Evolutionary conservation across 768 basidiomycete species (phyloP), one percentile per base, ranked within the genome.

Genomic region (Lactarius hatsudake): DNA sequence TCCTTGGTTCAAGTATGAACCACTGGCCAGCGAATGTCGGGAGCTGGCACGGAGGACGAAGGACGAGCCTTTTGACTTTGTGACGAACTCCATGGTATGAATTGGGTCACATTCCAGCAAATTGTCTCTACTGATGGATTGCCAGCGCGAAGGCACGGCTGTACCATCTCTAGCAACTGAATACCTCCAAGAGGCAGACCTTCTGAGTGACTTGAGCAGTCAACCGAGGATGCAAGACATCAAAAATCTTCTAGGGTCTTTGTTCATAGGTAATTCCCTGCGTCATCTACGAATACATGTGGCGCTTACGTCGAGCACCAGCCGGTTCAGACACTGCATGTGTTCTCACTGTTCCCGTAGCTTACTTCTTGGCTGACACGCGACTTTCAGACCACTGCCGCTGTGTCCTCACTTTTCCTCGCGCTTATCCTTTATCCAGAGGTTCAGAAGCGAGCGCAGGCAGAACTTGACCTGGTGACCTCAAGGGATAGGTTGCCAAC

Each of bases 401-500:
- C 68, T n/a, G 38, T 75, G 10, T 26, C 54, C 5, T 71, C 76
- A 2, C 73, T 77, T 57, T 68, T 76, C 51, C 67, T 75, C 2
- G 74, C 73, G 12, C 74, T 75, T 70, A 55, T 69, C 13, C 63
- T 73, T 30, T 62, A 73, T 61, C 76, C 74, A 12, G 72, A 73
- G 3, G 62, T 74, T 2, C 72, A 74, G 51, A 51, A 62, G 9
- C 66, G 58, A 23, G 68, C 68, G 15, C 68, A 78, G 64, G 70
- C 42, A 13, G 76, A 78, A 45, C 63, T 70, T 64, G 38, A 74
- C 75, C 5, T 74, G 32, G 66, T 70, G 58, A 15, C 23, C 23
- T 51, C 48, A 26, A 51, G 48, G 26, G 48, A 51, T 51, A 26
- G 48, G 48, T 4, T 51, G 5, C 48, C 48, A 15, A 51, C 48